Percentiles rank a stretch among this genome's conserved stretches.
Evolutionary conservation across 345 rosid species (phyloP).

Genomic region (Brassica napus): DNA sequence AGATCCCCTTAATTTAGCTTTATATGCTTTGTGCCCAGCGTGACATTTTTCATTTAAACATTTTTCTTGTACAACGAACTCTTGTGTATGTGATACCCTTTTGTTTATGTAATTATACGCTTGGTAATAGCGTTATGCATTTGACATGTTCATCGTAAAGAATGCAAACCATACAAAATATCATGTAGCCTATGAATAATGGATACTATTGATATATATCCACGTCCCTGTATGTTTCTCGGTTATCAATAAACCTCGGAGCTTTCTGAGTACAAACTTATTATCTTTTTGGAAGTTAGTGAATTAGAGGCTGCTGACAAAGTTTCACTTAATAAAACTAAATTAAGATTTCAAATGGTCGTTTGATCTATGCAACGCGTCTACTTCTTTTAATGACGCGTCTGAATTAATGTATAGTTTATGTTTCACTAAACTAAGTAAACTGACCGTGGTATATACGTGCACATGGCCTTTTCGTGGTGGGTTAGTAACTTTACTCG

Average conservation of each 20-base stretch:
- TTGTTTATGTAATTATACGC: neutral
- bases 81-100: neutral
- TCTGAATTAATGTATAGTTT: conserved; percentile 21
- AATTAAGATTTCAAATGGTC: neutral
- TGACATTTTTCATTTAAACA: neutral
- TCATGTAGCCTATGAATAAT: neutral
- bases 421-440: conserved; percentile 21
- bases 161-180: neutral
- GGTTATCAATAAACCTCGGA: neutral
- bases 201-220: conserved; percentile 12
- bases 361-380: conserved; percentile 19
- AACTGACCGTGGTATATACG: conserved; percentile 4
- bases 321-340: neutral
- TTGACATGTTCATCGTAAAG: conserved; percentile 16
- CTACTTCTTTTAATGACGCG: conserved; percentile 15
- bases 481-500: neutral
- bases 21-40: neutral
- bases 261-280: conserved; percentile 20
- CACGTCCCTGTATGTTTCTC: conserved; percentile 1
- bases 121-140: neutral
- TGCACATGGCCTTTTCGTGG: conserved; percentile 20
- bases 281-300: conserved; percentile 9
- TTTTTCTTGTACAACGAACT: neutral
- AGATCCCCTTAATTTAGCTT: neutral
- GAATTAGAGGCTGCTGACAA: conserved; percentile 29